phyloP scores from a whole-genome alignment of 345 rosid species.

The Zanthoxylum bungeanum region DNA sequence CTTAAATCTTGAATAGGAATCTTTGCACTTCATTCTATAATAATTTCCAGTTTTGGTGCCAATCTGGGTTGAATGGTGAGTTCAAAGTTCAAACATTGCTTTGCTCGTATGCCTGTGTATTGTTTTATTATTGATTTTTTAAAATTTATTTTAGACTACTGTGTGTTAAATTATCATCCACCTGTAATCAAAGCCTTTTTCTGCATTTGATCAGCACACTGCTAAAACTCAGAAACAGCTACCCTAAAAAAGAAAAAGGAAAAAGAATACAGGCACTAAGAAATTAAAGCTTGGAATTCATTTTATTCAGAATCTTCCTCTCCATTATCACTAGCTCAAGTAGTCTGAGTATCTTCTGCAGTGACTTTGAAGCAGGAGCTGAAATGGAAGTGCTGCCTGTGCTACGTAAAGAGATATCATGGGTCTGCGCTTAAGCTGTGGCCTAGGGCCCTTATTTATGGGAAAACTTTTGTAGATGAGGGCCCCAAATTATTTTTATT shows the following conservation, averaged over 20 bases:
- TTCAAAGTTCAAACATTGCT: neutral
- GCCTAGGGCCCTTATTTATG: too few species aligned
- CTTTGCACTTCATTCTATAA: slow-evolving; percentile 6
- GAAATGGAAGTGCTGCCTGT: slow-evolving; percentile 38
- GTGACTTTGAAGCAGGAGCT: slow-evolving; percentile 33
- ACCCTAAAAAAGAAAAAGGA: neutral
- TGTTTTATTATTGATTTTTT: too few species aligned
- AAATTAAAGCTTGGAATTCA: neutral
- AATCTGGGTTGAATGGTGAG: neutral
- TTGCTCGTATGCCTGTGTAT: neutral
- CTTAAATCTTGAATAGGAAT: slow-evolving; percentile 7
- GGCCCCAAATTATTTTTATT: too few species aligned
- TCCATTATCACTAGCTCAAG: slow-evolving; percentile 24
- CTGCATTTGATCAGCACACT: neutral
- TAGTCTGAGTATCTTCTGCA: slow-evolving; percentile 42
- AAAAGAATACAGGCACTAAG: neutral
- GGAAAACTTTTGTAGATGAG: too few species aligned
- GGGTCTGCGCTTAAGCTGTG: too few species aligned
- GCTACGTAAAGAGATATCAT: slow-evolving; percentile 48
- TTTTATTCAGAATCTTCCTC: slow-evolving; percentile 31
- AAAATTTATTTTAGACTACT: too few species aligned
- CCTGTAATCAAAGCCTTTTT: neutral
- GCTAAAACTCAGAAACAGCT: neutral
- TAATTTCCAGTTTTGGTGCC: neutral
- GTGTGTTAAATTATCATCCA: too few species aligned